These are phyloP conservation scores for Cryphonectria radicalis DNA, from an alignment of 2,329 filamentous ascomycete species.

Conservation along the genomic window DNA sequence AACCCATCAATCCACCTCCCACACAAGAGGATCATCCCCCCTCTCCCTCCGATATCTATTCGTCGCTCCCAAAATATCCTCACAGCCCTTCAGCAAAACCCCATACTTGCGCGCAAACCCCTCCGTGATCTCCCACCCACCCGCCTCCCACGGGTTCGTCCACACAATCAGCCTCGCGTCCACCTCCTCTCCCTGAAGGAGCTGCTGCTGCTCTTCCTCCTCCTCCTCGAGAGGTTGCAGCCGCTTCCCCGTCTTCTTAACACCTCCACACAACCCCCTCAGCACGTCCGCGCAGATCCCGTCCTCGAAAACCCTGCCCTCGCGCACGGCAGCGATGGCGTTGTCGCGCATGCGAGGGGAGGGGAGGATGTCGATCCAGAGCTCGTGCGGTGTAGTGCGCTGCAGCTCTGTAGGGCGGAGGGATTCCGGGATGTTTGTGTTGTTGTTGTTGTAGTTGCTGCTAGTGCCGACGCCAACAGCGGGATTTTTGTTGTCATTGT, in stretches of 20 bases:
- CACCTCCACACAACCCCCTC: conserved; percentile 11
- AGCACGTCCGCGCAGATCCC: conserved; percentile 28
- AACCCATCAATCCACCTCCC: conserved; percentile 12
- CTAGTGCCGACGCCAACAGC: conserved; percentile 1
- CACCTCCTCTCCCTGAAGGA: neutral
- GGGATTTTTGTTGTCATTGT: neutral
- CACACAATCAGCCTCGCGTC: conserved; percentile 24
- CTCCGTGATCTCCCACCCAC: conserved; percentile 38
- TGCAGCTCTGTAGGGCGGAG: conserved; percentile 35
- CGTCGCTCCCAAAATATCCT: conserved; percentile 35
- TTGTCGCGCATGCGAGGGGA: conserved; percentile 34
- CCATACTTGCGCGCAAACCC: conserved; percentile 35
- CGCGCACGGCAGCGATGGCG: conserved; percentile 26
- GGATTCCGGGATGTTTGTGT: conserved; percentile 31
- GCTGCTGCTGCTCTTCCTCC: neutral
- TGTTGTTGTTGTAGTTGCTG: neutral
- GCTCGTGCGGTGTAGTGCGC: conserved; percentile 32
- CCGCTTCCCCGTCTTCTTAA: neutral
- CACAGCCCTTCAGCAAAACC: conserved; percentile 34
- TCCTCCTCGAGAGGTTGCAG: neutral
- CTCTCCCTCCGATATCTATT: conserved; percentile 30
- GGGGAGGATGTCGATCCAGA: conserved; percentile 34
- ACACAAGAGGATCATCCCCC: conserved; percentile 18
- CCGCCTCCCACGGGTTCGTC: conserved; percentile 35
- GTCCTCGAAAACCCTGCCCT: conserved; percentile 26